Evolutionary conservation across 257 asterid genomes (phyloP).

Genomic region (Osmanthus fragrans): DNA sequence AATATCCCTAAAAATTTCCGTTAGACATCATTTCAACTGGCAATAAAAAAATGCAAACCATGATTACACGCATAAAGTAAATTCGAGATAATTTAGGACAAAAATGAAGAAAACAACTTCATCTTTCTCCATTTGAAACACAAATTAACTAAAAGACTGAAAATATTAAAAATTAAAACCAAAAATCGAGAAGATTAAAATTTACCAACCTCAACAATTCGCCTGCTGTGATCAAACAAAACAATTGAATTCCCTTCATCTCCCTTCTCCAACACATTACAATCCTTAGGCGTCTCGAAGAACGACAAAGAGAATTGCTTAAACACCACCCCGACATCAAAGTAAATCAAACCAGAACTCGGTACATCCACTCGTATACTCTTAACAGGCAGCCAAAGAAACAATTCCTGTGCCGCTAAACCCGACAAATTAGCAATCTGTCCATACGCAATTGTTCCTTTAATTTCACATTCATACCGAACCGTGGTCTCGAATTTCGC

Average conservation of each 20-base stretch:
- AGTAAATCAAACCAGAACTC: constrained; percentile 86
- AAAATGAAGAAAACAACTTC: not conserved
- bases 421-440: constrained; percentile 60
- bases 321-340: constrained; percentile 73
- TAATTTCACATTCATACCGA: constrained; percentile 54
- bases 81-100: too few relatives aligned
- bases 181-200: not conserved
- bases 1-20: not conserved
- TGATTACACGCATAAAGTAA: not conserved
- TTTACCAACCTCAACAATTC: constrained; percentile 48
- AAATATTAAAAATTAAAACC: not conserved
- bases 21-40: not conserved
- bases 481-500: constrained; percentile 75
- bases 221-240: constrained; percentile 22
- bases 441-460: constrained; percentile 56
- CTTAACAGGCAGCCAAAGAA: constrained; percentile 84
- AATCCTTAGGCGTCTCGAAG: constrained; percentile 79
- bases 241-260: constrained; percentile 27
- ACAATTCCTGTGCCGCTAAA: constrained; percentile 72
- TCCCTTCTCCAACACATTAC: constrained; percentile 34
- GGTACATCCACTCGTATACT: constrained; percentile 73
- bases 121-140: not conserved
- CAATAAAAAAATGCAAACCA: not conserved
- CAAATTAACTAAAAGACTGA: not conserved
- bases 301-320: constrained; percentile 84